These are phyloP conservation scores for Capsicum baccatum DNA, from an alignment of 257 asterid genomes.

Conservation along the genomic window DNA sequence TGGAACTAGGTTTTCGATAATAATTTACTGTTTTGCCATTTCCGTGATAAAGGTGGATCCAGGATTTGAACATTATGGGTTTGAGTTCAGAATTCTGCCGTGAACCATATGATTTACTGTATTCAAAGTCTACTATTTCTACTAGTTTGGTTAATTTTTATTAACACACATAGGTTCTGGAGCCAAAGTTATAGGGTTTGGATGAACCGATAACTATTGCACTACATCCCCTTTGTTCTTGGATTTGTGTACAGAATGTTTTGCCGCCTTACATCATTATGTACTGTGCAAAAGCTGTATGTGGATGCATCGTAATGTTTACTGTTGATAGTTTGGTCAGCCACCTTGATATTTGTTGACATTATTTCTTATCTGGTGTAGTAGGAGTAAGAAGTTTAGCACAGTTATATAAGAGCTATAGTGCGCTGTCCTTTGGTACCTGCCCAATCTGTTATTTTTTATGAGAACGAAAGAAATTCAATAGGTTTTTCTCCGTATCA, in stretches of 20 bases:
- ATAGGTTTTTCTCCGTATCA: background rate
- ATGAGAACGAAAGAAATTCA: background rate
- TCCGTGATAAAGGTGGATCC: background rate
- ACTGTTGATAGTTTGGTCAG: background rate
- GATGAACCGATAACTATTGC: background rate
- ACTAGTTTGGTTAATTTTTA: background rate
- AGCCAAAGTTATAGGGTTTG: constrained; percentile 2
- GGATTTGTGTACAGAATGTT: background rate
- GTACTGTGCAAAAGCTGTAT: background rate
- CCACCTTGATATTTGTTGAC: background rate
- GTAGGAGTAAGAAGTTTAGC: background rate
- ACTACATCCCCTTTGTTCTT: constrained; percentile 5
- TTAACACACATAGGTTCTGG: background rate
- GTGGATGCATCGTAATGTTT: constrained; percentile 4
- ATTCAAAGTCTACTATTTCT: background rate
- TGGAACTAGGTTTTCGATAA: background rate
- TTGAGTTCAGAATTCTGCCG: background rate
- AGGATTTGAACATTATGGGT: background rate
- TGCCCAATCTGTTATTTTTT: background rate
- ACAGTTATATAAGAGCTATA: background rate
- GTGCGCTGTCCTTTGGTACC: background rate
- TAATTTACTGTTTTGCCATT: background rate
- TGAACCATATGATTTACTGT: background rate
- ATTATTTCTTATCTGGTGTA: background rate
- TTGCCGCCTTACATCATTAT: background rate